Conservation (phyloP, 257 asterid species). For the Plantago elongata region DNA sequence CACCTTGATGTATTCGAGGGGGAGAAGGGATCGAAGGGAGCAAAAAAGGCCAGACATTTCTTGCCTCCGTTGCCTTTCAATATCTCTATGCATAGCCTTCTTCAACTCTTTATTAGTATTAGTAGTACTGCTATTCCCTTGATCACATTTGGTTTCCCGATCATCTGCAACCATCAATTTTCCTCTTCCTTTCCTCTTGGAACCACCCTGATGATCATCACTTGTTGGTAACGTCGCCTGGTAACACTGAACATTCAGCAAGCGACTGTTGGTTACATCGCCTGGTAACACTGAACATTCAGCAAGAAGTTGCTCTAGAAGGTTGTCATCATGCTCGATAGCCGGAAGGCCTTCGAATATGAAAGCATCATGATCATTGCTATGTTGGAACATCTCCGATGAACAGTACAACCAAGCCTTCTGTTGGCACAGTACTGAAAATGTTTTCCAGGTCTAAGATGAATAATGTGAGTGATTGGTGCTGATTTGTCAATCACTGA, state of each 20-base stretch:
- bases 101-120: conserved; percentile 3
- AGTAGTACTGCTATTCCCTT: no score
- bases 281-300: neutral
- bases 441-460: no score
- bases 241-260: no score
- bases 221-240: no score
- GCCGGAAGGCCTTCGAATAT: neutral
- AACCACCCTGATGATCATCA: neutral
- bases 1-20: conserved; percentile 52
- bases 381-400: neutral
- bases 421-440: no score
- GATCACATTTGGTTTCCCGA: neutral
- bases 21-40: conserved; percentile 51
- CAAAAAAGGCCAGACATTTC: conserved; percentile 47
- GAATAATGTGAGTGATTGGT: no score
- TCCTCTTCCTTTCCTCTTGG: neutral
- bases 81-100: conserved; percentile 37
- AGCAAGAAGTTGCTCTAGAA: neutral
- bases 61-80: conserved; percentile 56
- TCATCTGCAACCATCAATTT: neutral
- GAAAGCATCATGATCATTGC: neutral
- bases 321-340: neutral
- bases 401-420: no score
- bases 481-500: no score
- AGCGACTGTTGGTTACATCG: neutral